Evolutionary conservation across 2,329 filamentous ascomycete genomes (phyloP), one percentile per base, ranked within the genome.

Genomic region (Cercospora sojina): DNA sequence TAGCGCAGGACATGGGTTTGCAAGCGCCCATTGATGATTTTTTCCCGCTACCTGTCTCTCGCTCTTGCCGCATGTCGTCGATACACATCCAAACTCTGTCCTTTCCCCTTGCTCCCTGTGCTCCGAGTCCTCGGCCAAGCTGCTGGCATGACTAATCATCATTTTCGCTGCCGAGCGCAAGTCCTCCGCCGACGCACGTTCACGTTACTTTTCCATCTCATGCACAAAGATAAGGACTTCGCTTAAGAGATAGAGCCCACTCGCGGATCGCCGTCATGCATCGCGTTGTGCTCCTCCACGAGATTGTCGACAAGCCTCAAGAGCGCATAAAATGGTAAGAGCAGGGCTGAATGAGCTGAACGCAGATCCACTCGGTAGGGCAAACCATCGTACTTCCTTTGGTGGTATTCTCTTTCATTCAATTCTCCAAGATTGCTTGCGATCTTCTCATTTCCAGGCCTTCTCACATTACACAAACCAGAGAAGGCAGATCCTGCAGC

Each of bases 261-360:
- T 57, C 55, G 62, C 62, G 62, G 62, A 59, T 64, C 62, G 55
- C 62, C 62, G 62, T 43, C 9, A 38, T 59, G 49, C 51, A 43
- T 56, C 23, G n/a, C 29, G 23, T 12, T 10, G 23, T 18, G 5
- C 27, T 57, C 18, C 27, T 57, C 31, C 29, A 35, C 51, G 51
- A 32, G 16, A 55, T 55, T 57, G 25, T 57, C 27, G n/a, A n/a
- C 6, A 3, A 9, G 20, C 27, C 27, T 18, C 53, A 18, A 18
- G 35, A 60, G 20, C 27, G 31, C 56, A 43, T 60, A 47, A 49
- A 57, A 32, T 57, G 27, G 16, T 10, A n/a, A 57, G 53, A 32
- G 5, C 53, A 31, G 25, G 31, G 53, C 53, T 35, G 53, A 32
- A 35, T 12, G n/a, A 23, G 53, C 27, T 57, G 53, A 23, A 57